Evolutionary conservation across 306 rosid species (phyloP), one percentile per base, ranked within the genome.

Genomic region (Glycine latifolia): DNA sequence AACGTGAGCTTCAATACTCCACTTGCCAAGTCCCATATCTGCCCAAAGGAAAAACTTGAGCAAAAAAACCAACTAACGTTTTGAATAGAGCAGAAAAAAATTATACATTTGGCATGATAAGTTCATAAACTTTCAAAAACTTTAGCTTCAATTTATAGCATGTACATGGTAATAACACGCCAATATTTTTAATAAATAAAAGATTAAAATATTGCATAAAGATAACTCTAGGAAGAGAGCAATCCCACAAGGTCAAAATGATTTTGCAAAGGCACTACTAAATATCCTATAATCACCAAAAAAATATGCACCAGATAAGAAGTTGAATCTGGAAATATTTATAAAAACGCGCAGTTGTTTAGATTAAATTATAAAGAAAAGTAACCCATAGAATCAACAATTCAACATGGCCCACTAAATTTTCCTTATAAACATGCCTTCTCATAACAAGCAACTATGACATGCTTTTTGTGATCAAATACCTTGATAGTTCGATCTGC

Each of bases 401-500:
- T 41, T 79, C 81, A 75, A 79, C 74, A 39, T 59, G 73, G 20
- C 62, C 70, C 68, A n/a, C 17, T 16, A 71, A 8, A 52, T 52
- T 80, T 33, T 44, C 49, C 41, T 80, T 20, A 67, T 77, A 31
- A 44, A 9, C 59, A 56, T 48, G 55, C 20, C 71, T 67, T 35
- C n/a, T 37, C 53, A 61, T 53, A 56, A 60, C 50, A 66, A 83
- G 46, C 82, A 75, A 67, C 71, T 33, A 71, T 16, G 10, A 54
- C 44, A 67, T 31, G 67, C 69, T 74, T 84, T 58, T 76, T 78
- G 82, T 60, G 37, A 75, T 53, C 63, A 72, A 72, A 77, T 90
- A 93, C 99, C 99, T 95, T 95, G 87, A 95, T 95, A 54, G 99
- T 95, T 9, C 99, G 94, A 86, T 95, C 99, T 16, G 99, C 99